Base-by-base conservation (phyloP, 2,329 filamentous ascomycete species). In the Ramularia collo-cygni region DNA sequence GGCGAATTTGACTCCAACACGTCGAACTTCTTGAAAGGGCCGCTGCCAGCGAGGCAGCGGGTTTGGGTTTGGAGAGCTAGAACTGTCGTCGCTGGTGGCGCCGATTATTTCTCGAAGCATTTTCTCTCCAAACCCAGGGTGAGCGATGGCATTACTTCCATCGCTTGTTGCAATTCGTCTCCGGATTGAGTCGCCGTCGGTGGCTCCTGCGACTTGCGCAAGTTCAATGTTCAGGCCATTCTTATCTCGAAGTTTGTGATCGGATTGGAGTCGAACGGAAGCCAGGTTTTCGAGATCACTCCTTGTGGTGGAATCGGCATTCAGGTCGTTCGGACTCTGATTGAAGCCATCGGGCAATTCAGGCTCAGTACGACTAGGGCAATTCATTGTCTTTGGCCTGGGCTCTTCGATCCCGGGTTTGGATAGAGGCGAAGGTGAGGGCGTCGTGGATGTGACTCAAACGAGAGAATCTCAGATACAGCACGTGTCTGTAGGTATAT, bases 241-340 rank as follows among this genome's bases (percentile, higher is more conserved):
- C 18, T 61, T 47, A 14, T 56, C 57, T 35, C 56, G 54, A 45
- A 61, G 54, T 46, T 62, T 57, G 46, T 65, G 62, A 39, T 67
- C 68, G 51, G 70, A 64, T 44, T 71, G 65, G n/a, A 69, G 63
- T 48, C 76, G 67, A 2, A 71, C 64, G 56, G 79, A 81, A 28
- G 72, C 74, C 43, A 79, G 70, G 21, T 74, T 72, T 56, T 77
- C 77, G 42, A 83, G 63, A 52, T 81, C 77, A 48, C 74, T 72
- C 41, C 75, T 67, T 4, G 77, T 82, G 2, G 77, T 82, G 24
- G 71, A 64, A 55, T 81, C 77, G n/a, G 70, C 68, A 42, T 71
- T 72, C 40, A 82, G 61, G 2, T 66, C 64, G 40, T 70, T 65
- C 1, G 78, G 79, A 47, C 68, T 81, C 60, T 82, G 79, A 54